phyloP scores from a whole-genome alignment of 176 grass and related monocot genomes.

The Aegilops bicornis region DNA sequence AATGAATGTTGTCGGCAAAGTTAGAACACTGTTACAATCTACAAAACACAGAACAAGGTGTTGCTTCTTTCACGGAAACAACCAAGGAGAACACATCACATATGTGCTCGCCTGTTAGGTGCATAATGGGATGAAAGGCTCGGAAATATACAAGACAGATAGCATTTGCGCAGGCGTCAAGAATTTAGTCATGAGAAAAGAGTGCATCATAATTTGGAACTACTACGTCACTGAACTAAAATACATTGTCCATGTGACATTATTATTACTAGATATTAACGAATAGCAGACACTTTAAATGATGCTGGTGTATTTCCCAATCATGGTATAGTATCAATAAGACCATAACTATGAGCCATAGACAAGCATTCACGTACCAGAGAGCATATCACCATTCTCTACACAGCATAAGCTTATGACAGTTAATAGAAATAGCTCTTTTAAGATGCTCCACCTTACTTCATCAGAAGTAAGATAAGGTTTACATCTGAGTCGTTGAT shows the following conservation, averaged over 20 bases:
- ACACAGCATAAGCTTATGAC: neutral
- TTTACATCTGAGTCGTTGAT: too few relatives aligned
- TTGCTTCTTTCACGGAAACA: neutral
- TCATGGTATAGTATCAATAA: neutral
- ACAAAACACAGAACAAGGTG: neutral
- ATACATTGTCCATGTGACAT: neutral
- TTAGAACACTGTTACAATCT: neutral
- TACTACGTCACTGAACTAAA: neutral
- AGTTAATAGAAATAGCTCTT: neutral
- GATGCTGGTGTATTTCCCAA: neutral
- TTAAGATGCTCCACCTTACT: too few relatives aligned
- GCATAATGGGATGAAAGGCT: neutral
- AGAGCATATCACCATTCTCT: neutral
- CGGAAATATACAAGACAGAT: neutral
- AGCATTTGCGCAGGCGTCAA: neutral
- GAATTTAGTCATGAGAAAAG: neutral
- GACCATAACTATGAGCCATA: neutral
- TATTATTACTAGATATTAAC: neutral
- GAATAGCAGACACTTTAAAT: neutral
- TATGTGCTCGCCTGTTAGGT: neutral
- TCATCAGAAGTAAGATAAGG: too few relatives aligned
- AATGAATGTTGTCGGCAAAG: neutral
- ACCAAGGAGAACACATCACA: neutral
- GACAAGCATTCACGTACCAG: neutral
- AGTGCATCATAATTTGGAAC: neutral